Evolutionary conservation across 164 flowering plant species (phyloP).

Genomic region (Magnolia changhungtana): DNA sequence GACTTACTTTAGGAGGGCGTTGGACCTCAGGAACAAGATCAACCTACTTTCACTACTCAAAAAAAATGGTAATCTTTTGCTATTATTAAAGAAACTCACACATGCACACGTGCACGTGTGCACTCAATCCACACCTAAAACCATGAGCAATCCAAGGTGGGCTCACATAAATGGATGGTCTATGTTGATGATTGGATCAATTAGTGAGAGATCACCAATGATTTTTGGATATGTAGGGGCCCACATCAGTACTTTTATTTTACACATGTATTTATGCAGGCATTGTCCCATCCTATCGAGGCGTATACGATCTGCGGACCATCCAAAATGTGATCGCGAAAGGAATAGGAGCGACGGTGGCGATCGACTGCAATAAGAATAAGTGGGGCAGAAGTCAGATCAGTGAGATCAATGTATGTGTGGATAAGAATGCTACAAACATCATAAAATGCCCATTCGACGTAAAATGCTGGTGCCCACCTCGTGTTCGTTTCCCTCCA

Average conservation of each 20-base stretch:
- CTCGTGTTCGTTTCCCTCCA: neutral
- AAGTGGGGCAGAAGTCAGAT: neutral
- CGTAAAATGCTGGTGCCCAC: neutral
- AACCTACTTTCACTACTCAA: neutral
- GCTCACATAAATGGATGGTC: too few species aligned
- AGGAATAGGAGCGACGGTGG: neutral
- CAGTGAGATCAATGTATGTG: neutral
- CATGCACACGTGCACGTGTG: too few species aligned
- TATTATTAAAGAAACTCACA: too few species aligned
- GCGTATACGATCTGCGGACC: neutral
- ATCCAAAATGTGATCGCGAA: neutral
- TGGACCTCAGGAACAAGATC: neutral
- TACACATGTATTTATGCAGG: neutral
- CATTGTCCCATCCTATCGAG: neutral
- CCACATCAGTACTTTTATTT: too few species aligned
- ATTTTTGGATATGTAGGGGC: too few species aligned
- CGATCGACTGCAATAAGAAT: neutral
- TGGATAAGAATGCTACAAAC: neutral
- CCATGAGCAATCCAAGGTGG: too few species aligned
- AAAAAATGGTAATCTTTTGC: neutral
- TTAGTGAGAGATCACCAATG: too few species aligned
- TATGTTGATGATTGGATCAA: too few species aligned
- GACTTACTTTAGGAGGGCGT: neutral
- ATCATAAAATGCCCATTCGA: neutral
- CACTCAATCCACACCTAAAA: too few species aligned